Conservation (phyloP, 179 eudicot species). For the Heliamphora pulchella region DNA sequence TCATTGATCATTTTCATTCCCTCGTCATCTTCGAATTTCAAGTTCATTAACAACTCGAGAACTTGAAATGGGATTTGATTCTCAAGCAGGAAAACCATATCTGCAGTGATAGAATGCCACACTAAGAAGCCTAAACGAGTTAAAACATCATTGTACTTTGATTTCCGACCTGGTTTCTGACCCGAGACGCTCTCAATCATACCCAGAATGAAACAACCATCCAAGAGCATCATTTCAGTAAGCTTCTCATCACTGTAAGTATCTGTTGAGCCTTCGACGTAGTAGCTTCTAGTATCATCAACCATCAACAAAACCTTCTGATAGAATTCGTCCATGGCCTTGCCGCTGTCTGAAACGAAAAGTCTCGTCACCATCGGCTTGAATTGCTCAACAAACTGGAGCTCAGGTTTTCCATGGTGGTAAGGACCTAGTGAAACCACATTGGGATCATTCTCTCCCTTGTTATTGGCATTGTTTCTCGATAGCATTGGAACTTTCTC, state of each 20-base stretch:
- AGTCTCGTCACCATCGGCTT: not conserved
- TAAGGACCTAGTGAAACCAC: conserved; percentile 6
- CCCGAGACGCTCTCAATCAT: not conserved
- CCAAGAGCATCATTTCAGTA: not conserved
- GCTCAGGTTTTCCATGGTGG: conserved; percentile 2
- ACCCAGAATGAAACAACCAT: not conserved
- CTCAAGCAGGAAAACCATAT: not conserved
- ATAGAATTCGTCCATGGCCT: not conserved
- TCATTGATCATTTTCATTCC: not conserved
- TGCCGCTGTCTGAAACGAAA: conserved; percentile 3
- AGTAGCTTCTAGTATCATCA: not conserved
- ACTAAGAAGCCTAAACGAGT: not conserved
- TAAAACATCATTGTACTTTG: not conserved
- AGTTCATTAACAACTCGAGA: not conserved
- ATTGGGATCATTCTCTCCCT: not conserved
- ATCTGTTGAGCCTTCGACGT: not conserved
- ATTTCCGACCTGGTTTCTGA: not conserved
- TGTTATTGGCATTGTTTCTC: not conserved
- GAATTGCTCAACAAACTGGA: not conserved
- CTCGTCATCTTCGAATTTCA: not conserved
- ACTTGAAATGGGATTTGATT: not conserved
- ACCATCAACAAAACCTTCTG: not conserved
- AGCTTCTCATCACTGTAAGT: not conserved
- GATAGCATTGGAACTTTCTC: not conserved
- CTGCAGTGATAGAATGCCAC: not conserved